Percentiles rank a stretch among this genome's conserved stretches.
Conservation (phyloP, 257 asterid genomes). For the Primulina huaijiensis region DNA sequence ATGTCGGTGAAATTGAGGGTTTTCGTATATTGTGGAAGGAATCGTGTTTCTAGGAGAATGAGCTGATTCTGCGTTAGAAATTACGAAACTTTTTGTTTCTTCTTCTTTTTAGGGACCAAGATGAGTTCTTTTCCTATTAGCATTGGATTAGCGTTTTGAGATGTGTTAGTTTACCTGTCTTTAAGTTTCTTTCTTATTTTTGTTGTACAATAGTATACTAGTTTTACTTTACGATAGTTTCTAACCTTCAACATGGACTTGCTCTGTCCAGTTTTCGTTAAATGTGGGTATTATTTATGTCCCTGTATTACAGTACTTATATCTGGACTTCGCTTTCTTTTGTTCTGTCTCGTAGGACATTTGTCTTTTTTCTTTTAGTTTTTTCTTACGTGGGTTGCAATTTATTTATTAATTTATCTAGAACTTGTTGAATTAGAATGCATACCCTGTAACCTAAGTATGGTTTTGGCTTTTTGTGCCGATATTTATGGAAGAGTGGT, state of each 20-base stretch:
- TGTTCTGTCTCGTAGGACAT: constrained; percentile 1
- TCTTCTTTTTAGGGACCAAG: background rate
- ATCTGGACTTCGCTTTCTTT: constrained; percentile 12
- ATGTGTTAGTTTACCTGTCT: background rate
- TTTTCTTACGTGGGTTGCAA: background rate
- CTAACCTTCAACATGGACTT: background rate
- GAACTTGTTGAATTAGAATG: background rate
- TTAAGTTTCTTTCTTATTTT: constrained; percentile 6
- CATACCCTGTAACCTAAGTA: background rate
- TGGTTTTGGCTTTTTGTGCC: background rate
- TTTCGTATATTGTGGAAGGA: constrained; percentile 7
- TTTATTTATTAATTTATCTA: background rate
- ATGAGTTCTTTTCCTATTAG: constrained; percentile 1
- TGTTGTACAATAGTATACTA: background rate
- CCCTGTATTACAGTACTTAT: constrained; percentile 1
- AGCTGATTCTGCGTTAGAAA: constrained; percentile 9
- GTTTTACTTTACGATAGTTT: background rate
- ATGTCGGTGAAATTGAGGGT: constrained; percentile 12
- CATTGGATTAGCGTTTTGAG: constrained; percentile 9
- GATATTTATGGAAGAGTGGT: background rate
- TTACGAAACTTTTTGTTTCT: background rate
- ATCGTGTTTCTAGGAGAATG: constrained; percentile 2
- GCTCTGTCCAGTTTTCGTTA: constrained; percentile 8
- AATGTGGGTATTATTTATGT: background rate
- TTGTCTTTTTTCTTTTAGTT: background rate